Percentiles rank a stretch among this genome's conserved stretches.
These are phyloP conservation scores for Phytophthora citrophthora DNA, from an alignment of 352 stramenopile species.

Conservation along the genomic window DNA sequence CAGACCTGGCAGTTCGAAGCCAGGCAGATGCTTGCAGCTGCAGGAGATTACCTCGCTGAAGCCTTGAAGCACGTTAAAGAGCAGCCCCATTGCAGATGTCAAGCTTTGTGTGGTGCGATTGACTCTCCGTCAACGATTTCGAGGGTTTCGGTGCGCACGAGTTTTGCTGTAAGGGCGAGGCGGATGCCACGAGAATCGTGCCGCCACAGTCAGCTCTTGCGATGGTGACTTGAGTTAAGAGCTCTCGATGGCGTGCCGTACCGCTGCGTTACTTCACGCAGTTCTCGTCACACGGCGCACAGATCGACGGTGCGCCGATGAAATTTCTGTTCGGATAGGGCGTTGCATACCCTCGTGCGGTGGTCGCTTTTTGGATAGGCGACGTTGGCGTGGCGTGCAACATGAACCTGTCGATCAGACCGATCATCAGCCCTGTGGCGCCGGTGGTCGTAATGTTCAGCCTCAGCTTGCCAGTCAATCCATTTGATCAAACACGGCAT, in stretches of 20 bases:
- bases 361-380: conserved; percentile 14
- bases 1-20: not conserved
- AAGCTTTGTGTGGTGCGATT: not conserved
- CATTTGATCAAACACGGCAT: not conserved
- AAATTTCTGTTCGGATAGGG: conserved; percentile 12
- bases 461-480: not conserved
- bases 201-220: not conserved
- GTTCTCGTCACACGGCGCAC: not conserved
- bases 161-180: conserved; percentile 15
- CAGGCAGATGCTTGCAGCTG: conserved; percentile 7
- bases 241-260: conserved; percentile 7
- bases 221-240: conserved; percentile 11
- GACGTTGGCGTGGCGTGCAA: conserved; percentile 1
- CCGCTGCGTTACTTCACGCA: conserved; percentile 5
- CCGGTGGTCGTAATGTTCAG: not conserved
- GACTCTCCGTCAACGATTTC: conserved; percentile 9
- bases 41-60: not conserved
- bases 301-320: not conserved
- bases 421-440: not conserved
- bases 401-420: not conserved
- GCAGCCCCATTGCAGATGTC: conserved; percentile 1
- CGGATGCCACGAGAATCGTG: not conserved
- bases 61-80: not conserved
- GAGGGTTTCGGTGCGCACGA: conserved; percentile 12
- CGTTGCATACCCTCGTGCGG: not conserved